Evolutionary conservation across 176 grass and related monocot genomes (phyloP), one percentile per base, ranked within the genome.

Genomic region (Musa acuminata): DNA sequence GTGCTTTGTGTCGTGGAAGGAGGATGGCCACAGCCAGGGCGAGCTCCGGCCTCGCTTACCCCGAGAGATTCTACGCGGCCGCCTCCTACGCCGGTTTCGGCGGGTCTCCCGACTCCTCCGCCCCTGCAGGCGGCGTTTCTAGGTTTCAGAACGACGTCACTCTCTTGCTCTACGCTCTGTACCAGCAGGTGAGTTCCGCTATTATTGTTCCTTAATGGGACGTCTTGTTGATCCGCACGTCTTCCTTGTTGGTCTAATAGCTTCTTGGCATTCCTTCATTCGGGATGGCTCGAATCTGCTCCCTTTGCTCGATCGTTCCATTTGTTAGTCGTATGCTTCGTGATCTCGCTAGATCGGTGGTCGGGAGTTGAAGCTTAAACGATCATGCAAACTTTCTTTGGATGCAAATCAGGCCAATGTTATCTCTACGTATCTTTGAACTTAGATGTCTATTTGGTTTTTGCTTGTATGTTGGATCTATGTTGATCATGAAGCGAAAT

Each of bases 51-150:
- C 50, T 66, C 24, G 22, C 75, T 65, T 78, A 78, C 50, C 75
- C 75, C 62, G 62, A 77, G 49, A 77, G 62, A 19, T 78, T 78
- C 75, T 53, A 43, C 14, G 62, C 63, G 17, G 75, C 75, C 49
- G 75, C 75, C 12, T 60, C 62, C 62, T 77, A 77, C 21, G 75
- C 35, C 13, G 75, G 75, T 13, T 65, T 77, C 50, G 62, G 62
- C 49, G 35, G 75, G 9, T 22, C 10, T 6, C 10, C 75, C 13
- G 48, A 12, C 49, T 48, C 43, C 13, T 16, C 62, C 62, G 11
- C 75, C 20, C 2, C 25, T 1, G 60, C 10, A 43, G 35, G 4
- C 35, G 35, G 4, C 75, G 21, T 49, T 17, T 64, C 62, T 8
- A 64, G 75, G 48, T 66, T 77, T 49, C 75, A 64, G 62, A 66